phyloP scores from a whole-genome alignment of 1,284 basidiomycete species.

The Salmacisia buchloeana region DNA sequence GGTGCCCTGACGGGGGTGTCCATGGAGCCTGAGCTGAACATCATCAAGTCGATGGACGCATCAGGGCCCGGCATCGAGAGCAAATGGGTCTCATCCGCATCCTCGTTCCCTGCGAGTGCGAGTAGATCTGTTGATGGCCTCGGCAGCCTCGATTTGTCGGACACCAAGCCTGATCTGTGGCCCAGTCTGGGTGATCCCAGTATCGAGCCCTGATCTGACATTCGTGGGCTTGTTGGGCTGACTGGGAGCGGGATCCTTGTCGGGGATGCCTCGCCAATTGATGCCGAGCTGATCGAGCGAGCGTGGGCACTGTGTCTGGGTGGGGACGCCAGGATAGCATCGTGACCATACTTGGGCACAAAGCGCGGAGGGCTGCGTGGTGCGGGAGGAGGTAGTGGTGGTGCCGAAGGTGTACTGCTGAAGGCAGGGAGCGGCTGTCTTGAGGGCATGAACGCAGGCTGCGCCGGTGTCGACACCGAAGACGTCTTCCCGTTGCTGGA shows the following conservation, averaged over 20 bases:
- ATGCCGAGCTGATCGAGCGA: background rate
- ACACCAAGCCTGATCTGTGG: background rate
- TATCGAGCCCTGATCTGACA: background rate
- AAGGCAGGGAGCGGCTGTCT: too few species aligned
- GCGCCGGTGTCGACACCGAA: background rate
- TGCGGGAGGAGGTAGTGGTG: background rate
- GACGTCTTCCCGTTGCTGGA: background rate
- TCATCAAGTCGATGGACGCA: conserved; percentile 37
- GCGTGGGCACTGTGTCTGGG: background rate
- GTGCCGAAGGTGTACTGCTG: background rate
- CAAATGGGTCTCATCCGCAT: background rate
- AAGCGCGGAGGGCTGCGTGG: background rate
- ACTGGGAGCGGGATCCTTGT: background rate
- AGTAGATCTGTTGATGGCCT: background rate
- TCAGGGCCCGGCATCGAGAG: conserved; percentile 15
- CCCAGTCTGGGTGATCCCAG: background rate
- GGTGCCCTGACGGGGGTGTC: conserved; percentile 10
- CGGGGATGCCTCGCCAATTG: background rate
- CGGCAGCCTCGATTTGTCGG: background rate
- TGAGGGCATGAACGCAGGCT: background rate
- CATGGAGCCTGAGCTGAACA: conserved; percentile 18
- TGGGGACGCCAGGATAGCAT: background rate
- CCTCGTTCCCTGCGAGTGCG: background rate
- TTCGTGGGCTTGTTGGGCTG: background rate
- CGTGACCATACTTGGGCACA: conserved; percentile 2